These are phyloP conservation scores for Sambucus nigra DNA, from an alignment of 129 eudicot species.

Conservation along the genomic window DNA sequence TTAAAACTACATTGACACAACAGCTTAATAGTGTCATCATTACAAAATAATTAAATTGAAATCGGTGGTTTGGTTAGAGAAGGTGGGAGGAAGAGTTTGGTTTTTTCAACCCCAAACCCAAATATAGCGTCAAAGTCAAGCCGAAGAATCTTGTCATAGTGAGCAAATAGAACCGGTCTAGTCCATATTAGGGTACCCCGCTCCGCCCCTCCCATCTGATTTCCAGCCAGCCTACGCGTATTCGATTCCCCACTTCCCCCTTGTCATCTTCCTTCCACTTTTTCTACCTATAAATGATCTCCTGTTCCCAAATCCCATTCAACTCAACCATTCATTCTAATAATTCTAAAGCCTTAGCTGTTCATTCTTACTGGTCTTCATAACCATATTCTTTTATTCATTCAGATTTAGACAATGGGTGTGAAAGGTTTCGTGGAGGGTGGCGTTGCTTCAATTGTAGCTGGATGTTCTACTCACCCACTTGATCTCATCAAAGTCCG, in stretches of 20 bases:
- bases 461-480: slow-evolving; percentile 80
- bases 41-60: too few relatives aligned
- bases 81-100: too few relatives aligned
- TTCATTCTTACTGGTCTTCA: slow-evolving; percentile 37
- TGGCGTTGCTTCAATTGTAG: slow-evolving; percentile 66
- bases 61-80: too few relatives aligned
- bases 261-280: slow-evolving; percentile 1
- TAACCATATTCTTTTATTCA: slow-evolving; percentile 9
- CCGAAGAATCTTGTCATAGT: background rate
- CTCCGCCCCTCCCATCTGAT: background rate
- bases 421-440: slow-evolving; percentile 70
- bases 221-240: slow-evolving; percentile 1
- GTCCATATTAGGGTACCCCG: slow-evolving; percentile 1
- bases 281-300: slow-evolving; percentile 16
- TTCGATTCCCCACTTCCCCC: background rate
- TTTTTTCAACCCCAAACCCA: background rate
- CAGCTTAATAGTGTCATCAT: too few relatives aligned
- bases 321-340: background rate
- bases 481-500: slow-evolving; percentile 72
- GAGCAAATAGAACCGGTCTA: background rate
- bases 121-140: background rate
- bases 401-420: slow-evolving; percentile 32
- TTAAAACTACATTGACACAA: too few relatives aligned
- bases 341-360: slow-evolving; percentile 33
- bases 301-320: background rate